These are phyloP conservation scores for Torulaspora gathmanii DNA, from an alignment of 805 yeast genomes.

Conservation along the genomic window DNA sequence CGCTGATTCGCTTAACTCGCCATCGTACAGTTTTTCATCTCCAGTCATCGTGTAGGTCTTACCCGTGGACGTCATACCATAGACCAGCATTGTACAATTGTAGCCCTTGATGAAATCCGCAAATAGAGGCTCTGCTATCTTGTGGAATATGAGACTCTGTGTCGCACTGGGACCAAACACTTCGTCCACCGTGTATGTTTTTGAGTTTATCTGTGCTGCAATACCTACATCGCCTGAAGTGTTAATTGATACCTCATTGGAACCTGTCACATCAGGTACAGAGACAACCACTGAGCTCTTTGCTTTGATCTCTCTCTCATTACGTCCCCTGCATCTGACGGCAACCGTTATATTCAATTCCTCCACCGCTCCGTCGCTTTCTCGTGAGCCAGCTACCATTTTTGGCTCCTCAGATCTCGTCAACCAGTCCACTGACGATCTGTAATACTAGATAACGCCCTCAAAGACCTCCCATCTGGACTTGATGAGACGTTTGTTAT, in stretches of 20 bases:
- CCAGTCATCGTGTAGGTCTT: slow-evolving; percentile 82
- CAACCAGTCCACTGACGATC: neutral
- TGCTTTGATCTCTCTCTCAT: slow-evolving; percentile 50
- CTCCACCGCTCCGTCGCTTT: slow-evolving; percentile 21
- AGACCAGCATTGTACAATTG: slow-evolving; percentile 78
- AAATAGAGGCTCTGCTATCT: slow-evolving; percentile 59
- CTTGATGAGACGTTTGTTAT: neutral
- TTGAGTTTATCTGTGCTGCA: slow-evolving; percentile 42
- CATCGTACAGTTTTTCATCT: slow-evolving; percentile 40
- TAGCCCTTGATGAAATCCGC: slow-evolving; percentile 69
- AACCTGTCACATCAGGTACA: slow-evolving; percentile 43
- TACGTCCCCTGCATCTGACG: slow-evolving; percentile 61
- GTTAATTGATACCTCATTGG: slow-evolving; percentile 45
- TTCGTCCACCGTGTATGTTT: slow-evolving; percentile 68
- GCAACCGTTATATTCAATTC: slow-evolving; percentile 55
- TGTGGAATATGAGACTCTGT: slow-evolving; percentile 60
- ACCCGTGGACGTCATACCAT: slow-evolving; percentile 92
- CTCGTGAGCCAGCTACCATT: slow-evolving; percentile 12
- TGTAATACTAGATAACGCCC: neutral
- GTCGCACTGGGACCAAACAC: slow-evolving; percentile 81
- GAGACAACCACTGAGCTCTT: slow-evolving; percentile 59
- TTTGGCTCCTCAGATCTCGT: neutral
- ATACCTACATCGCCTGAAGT: slow-evolving; percentile 40
- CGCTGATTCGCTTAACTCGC: slow-evolving; percentile 44
- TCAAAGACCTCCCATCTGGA: neutral